phyloP scores from a whole-genome alignment of 768 basidiomycete species.

The Mrakia frigida region DNA sequence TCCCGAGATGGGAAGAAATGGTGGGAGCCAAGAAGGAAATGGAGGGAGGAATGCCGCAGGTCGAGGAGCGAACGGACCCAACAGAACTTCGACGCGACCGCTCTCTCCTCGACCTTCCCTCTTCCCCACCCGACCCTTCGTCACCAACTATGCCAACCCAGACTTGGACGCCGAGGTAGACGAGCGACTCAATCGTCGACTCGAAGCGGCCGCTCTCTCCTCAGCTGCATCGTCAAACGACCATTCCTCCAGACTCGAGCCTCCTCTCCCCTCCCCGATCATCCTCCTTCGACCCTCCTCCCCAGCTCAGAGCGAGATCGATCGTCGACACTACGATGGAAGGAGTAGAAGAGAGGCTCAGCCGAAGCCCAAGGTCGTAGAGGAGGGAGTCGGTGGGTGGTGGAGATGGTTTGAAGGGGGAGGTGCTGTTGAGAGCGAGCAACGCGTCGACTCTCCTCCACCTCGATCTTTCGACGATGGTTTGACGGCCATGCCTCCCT shows the following conservation, averaged over 20 bases:
- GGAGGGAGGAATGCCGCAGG: neutral
- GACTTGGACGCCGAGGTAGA: neutral
- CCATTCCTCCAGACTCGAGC: neutral
- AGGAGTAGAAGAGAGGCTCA: neutral
- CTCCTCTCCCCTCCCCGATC: neutral
- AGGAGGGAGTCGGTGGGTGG: neutral
- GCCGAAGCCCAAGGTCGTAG: neutral
- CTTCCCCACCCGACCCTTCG: neutral
- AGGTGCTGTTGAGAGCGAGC: neutral
- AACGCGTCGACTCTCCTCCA: neutral
- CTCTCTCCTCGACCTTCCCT: neutral
- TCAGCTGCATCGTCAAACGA: neutral
- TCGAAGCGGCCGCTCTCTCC: neutral
- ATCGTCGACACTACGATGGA: neutral
- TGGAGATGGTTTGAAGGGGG: neutral
- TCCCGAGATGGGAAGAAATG: neutral
- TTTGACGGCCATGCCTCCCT: neutral
- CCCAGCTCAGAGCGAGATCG: conserved; percentile 15
- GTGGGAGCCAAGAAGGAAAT: neutral
- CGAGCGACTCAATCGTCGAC: conserved; percentile 8
- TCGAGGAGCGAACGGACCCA: neutral
- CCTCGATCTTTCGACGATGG: neutral
- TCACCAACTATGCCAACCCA: neutral
- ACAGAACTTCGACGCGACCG: neutral
- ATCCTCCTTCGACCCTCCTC: neutral